Base-by-base conservation (phyloP, 1,284 basidiomycete genomes). In the Leccinum angustisporum region DNA sequence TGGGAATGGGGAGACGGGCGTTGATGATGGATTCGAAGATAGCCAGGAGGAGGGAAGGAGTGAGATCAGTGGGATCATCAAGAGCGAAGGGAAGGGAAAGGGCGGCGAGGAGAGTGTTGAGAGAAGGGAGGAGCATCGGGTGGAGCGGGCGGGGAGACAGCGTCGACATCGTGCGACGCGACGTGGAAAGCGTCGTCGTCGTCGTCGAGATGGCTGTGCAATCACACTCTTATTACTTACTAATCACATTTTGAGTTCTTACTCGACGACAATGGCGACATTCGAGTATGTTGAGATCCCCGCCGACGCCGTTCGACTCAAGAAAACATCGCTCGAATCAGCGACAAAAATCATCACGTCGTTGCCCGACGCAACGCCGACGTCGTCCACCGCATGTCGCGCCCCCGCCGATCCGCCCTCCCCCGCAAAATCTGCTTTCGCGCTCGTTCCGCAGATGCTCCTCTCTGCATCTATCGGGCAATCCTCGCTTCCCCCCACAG, bases 211-310 rank as follows among this genome's bases (percentile, higher is more conserved):
- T 68, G 67, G 66, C 66, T 40, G 66, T 67, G 66, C 54, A 51
- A 5, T 33, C 14, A 16, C 54, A n/a, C 46, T 9, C 34, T 43
- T 11, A 56, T 40, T 40, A 33, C 31, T 4, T 27, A 27, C 5
- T 33, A 33, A 33, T 33, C 33, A 33, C 33, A 33, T n/a, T 27
- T 27, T 7, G 1, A 27, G 1, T 27, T 3, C 5, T 9, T 31
- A 5, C 9, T 51, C 57, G 36, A 59, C 67, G 36, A 63, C 64
- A 58, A 80, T 83, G 82, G 77, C 81, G 54, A 77, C 77, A 18
- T 74, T 85, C 36, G 81, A 83, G 57, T 86, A 85, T 67, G 77
- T 85, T 58, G 78, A 81, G 3, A 75, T 86, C 43, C 84, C 84
- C 0, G 56, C 77, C 16, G 79, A 78, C 54, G 83, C 80, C 0